Percentiles rank a stretch among this genome's conserved stretches.
These are phyloP conservation scores for Globisporangium middletonii DNA, from an alignment of 352 stramenopile species.

Conservation along the genomic window DNA sequence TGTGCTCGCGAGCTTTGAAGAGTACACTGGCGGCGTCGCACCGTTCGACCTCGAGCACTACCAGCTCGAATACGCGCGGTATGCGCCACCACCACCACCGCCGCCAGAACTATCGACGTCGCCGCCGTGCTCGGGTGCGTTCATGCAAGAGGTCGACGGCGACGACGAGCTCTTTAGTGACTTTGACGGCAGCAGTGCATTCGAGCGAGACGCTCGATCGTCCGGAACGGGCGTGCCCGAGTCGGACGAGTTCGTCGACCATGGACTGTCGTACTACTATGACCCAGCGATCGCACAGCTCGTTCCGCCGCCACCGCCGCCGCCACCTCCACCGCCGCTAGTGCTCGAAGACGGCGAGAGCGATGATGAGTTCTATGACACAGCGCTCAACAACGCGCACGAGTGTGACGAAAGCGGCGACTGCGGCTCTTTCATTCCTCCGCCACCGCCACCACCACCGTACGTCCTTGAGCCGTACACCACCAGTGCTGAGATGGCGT, in stretches of 20 bases:
- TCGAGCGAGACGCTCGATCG: conserved; percentile 19
- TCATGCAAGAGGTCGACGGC: conserved; percentile 66
- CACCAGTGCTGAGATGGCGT: too few relatives aligned
- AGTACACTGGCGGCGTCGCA: neutral
- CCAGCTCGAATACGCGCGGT: neutral
- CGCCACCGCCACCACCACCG: conserved; percentile 7
- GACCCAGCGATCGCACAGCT: conserved; percentile 21
- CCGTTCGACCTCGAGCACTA: neutral
- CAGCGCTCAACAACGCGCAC: conserved; percentile 13
- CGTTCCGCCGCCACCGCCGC: conserved; percentile 18
- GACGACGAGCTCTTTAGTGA: conserved; percentile 24
- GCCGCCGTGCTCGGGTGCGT: conserved; percentile 21
- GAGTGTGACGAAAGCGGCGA: neutral
- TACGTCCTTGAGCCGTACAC: neutral
- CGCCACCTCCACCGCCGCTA: conserved; percentile 14
- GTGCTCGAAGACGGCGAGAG: neutral
- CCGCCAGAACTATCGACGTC: conserved; percentile 2
- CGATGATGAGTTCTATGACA: conserved; percentile 11
- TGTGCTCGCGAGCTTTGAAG: neutral
- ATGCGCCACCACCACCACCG: conserved; percentile 6
- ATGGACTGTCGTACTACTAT: conserved; percentile 55
- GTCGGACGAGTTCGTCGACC: conserved; percentile 33
- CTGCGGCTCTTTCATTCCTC: neutral
- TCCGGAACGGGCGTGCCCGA: conserved; percentile 5
- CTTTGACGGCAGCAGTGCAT: conserved; percentile 6